phyloP scores from a whole-genome alignment of 805 yeast genomes.

The Candida tibetensis region DNA sequence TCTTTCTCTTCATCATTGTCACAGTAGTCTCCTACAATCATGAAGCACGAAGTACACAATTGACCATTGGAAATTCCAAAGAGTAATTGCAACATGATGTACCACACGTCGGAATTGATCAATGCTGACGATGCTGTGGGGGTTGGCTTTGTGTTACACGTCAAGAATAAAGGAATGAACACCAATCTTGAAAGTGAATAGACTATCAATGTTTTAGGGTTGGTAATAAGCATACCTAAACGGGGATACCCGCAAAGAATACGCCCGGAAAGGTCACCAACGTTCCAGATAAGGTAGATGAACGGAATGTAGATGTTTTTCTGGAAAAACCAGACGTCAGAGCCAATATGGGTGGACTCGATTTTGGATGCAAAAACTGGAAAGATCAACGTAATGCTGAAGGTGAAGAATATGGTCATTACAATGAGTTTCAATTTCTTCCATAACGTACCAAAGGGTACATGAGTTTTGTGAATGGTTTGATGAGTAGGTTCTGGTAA shows the following conservation, averaged over 20 bases:
- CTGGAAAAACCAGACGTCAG: slow-evolving; percentile 38
- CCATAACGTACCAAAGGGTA: slow-evolving; percentile 63
- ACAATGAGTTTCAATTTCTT: slow-evolving; percentile 61
- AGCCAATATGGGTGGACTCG: slow-evolving; percentile 42
- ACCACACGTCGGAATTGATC: slow-evolving; percentile 59
- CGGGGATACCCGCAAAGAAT: slow-evolving; percentile 54
- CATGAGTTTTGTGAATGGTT: slow-evolving; percentile 30
- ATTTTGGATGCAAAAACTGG: slow-evolving; percentile 86
- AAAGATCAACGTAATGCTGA: slow-evolving; percentile 71
- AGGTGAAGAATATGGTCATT: slow-evolving; percentile 67
- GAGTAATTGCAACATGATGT: slow-evolving; percentile 64
- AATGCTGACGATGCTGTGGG: slow-evolving; percentile 33
- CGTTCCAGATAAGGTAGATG: slow-evolving; percentile 81
- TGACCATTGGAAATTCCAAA: slow-evolving; percentile 93
- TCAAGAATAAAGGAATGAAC: slow-evolving; percentile 69
- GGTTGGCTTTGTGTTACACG: slow-evolving; percentile 55
- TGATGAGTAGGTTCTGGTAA: not conserved
- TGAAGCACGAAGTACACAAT: slow-evolving; percentile 72
- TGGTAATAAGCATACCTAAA: slow-evolving; percentile 30
- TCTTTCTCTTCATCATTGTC: slow-evolving; percentile 68
- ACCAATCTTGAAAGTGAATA: slow-evolving; percentile 56
- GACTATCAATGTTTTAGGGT: slow-evolving; percentile 43
- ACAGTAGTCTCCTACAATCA: slow-evolving; percentile 61
- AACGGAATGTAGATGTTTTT: slow-evolving; percentile 62
- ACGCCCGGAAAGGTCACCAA: slow-evolving; percentile 84